phyloP scores from a whole-genome alignment of 768 basidiomycete species.

The Auricularia sp. region DNA sequence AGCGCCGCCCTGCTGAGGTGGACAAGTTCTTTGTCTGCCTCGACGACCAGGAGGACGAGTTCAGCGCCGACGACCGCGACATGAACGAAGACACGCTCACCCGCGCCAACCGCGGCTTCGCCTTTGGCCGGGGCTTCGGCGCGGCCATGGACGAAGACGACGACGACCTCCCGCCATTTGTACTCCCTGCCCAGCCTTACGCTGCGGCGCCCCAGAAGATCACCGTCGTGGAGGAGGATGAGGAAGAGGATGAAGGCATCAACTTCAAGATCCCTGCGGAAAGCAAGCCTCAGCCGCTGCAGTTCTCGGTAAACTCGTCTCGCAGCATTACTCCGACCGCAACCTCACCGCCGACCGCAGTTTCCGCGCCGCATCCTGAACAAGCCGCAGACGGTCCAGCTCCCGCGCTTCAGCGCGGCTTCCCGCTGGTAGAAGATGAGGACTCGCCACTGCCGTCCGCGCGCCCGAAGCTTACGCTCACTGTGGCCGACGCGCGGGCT shows the following conservation, averaged over 20 bases:
- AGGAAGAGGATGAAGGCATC: constrained; percentile 20
- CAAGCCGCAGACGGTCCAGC: not conserved
- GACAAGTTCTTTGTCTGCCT: constrained; percentile 72
- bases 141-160: constrained; percentile 35
- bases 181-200: constrained; percentile 30
- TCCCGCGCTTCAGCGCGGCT: not conserved
- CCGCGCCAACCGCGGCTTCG: constrained; percentile 40
- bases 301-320: constrained; percentile 1
- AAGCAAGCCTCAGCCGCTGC: constrained; percentile 7
- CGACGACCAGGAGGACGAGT: constrained; percentile 37
- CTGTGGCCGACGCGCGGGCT: not conserved
- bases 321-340: not conserved
- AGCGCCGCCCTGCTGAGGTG: constrained; percentile 31
- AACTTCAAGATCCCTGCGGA: constrained; percentile 1
- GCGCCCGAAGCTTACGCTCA: constrained; percentile 2
- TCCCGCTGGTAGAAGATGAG: constrained; percentile 1
- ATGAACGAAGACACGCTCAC: constrained; percentile 17
- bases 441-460: constrained; percentile 6
- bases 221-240: constrained; percentile 35
- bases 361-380: not conserved
- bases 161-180: constrained; percentile 37
- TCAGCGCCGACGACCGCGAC: constrained; percentile 32
- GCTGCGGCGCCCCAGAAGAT: constrained; percentile 9
- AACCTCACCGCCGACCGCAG: constrained; percentile 2
- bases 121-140: constrained; percentile 46